Base-by-base conservation (phyloP, 2,329 filamentous ascomycete genomes). In the Aureobasidium pullulans region DNA sequence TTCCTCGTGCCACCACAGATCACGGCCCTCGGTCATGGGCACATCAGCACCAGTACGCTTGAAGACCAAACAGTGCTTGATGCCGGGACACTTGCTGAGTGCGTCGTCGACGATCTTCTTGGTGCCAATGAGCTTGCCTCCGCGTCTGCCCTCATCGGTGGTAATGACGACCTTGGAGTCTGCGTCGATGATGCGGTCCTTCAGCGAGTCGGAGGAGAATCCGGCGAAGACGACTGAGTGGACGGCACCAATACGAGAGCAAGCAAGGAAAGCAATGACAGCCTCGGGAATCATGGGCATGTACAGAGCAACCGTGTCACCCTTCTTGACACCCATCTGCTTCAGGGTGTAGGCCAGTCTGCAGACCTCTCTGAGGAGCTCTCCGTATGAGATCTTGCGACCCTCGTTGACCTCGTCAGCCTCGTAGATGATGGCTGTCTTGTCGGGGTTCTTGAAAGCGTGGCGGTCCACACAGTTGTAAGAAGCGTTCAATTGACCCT, bases 91-190 rank as follows among this genome's bases (percentile, higher is more conserved):
- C 76, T 96, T 90, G 81, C 94, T 96, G 62, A 99, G 83, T 39
- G 93, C 93, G 72, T 97, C 94, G 70, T 99, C 94, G 66, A 97
- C 94, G 72, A 99, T 97, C 81, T 96, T 96, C 85, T 99, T 97
- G 69, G 93, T 97, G 69, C 90, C 89, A 72, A 99, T 96, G 69
- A 95, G 76, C 81, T 97, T 99, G 73, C 94, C 94, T 68, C 94
- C 94, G 69, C 94, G 90, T 83, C 95, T 96, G 71, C 94, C 94
- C 81, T 99, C 94, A 73, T 99, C 94, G 1, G 90, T 88, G 62
- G 94, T 99, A 71, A 99, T 96, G 76, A 97, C 88, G 57, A 97
- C 89, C 79, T 88, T 96, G 73, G 88, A 93, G 67, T 90, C 79
- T 61, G 89, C 93, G 71, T 99, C 94, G 62, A 94, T 79, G 69